Conservation (phyloP, 768 basidiomycete species). For the Russula earlei region DNA sequence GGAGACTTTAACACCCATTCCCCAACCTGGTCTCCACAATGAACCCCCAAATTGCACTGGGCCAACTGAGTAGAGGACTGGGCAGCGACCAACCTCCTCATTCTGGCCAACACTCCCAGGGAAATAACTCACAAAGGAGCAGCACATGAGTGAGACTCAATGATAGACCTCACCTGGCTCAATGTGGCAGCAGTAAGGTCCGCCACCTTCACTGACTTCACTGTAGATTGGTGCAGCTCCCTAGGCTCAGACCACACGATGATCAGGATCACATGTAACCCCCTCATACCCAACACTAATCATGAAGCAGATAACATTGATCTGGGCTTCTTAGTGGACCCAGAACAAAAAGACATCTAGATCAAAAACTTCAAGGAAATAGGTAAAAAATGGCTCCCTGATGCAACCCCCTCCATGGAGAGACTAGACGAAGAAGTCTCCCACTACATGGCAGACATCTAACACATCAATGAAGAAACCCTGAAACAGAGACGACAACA, state of each 20-base stretch:
- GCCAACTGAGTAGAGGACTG: not conserved
- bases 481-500: not conserved
- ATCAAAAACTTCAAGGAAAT: not conserved
- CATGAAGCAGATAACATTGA: accelerated
- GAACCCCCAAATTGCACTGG: not conserved
- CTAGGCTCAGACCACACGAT: not conserved
- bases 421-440: no score
- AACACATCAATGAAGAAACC: not conserved
- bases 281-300: accelerated
- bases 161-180: not conserved
- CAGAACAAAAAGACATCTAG: not conserved
- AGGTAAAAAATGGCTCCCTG: no score
- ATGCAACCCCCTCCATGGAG: no score
- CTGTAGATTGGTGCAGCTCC: not conserved
- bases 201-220: not conserved
- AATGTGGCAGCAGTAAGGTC: not conserved
- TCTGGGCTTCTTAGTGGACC: not conserved
- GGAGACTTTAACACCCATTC: not conserved
- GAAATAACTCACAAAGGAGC: not conserved
- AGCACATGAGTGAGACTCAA: not conserved
- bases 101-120: not conserved
- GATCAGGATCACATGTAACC: not conserved
- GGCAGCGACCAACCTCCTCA: not conserved
- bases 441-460: not conserved
- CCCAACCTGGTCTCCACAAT: not conserved